phyloP scores from a whole-genome alignment of 306 rosid species.

The Ammopiptanthus mongolicus region DNA sequence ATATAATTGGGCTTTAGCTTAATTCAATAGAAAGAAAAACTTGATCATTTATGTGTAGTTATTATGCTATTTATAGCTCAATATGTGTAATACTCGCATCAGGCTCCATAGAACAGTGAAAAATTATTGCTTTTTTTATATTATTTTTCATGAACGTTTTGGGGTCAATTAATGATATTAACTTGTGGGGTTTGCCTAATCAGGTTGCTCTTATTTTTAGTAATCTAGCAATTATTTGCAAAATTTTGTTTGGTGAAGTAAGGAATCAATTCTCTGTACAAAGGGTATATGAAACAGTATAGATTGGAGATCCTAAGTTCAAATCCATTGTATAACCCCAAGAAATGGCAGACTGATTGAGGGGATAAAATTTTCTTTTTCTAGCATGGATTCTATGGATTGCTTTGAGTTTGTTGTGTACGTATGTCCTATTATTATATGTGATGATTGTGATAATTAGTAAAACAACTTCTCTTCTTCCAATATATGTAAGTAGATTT shows the following conservation, averaged over 20 bases:
- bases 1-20: not conserved
- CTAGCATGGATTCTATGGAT: not conserved
- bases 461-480: no score
- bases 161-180: not conserved
- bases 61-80: not conserved
- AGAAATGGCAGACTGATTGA: not conserved
- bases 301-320: not conserved
- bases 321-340: not conserved
- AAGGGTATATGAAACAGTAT: not conserved
- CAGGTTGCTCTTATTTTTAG: not conserved
- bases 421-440: not conserved
- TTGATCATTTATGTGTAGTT: not conserved
- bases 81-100: not conserved
- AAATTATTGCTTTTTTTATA: not conserved
- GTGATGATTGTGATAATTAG: no score
- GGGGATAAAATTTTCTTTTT: not conserved
- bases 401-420: not conserved
- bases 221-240: not conserved
- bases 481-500: no score
- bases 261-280: not conserved
- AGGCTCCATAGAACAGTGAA: not conserved
- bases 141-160: not conserved
- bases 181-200: not conserved
- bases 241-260: not conserved
- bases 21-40: not conserved